phyloP scores from a whole-genome alignment of 495 filamentous ascomycete species.

The Choiromyces venosus region DNA sequence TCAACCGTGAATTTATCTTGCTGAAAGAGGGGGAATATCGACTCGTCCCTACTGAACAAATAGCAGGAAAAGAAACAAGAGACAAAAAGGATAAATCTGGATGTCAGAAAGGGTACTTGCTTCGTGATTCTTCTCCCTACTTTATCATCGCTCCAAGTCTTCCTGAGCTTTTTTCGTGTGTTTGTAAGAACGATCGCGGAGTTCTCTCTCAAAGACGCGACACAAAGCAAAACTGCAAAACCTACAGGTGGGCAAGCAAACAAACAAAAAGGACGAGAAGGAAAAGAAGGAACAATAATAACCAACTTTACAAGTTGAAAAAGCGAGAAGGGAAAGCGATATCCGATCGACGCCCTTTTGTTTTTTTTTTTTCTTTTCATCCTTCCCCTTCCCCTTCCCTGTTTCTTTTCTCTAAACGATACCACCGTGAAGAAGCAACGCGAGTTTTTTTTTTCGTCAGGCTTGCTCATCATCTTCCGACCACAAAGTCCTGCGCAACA shows the following conservation, averaged over 20 bases:
- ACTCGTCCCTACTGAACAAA: conserved; percentile 38
- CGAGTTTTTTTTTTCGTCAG: conserved; percentile 31
- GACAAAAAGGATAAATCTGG: conserved; percentile 28
- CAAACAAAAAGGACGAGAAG: conserved; percentile 12
- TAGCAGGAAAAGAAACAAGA: conserved; percentile 25
- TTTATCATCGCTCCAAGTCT: conserved; percentile 25
- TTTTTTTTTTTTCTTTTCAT: conserved; percentile 37
- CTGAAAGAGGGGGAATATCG: conserved; percentile 23
- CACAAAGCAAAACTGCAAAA: conserved; percentile 21
- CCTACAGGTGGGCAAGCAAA: conserved; percentile 1
- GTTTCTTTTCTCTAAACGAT: conserved; percentile 32
- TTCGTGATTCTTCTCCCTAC: conserved; percentile 35
- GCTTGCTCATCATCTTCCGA: conserved; percentile 34
- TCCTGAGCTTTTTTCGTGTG: conserved; percentile 37
- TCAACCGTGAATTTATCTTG: conserved; percentile 3
- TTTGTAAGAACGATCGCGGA: conserved; percentile 37
- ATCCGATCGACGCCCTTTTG: conserved; percentile 32
- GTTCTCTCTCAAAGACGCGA: conserved; percentile 32
- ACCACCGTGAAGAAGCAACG: conserved; percentile 20
- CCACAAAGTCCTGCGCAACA: conserved; percentile 34
- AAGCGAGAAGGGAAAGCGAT: conserved; percentile 33
- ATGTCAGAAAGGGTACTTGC: conserved; percentile 37
- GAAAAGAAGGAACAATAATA: conserved; percentile 28
- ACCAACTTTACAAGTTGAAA: conserved; percentile 30
- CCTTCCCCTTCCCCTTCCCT: conserved; percentile 23